Evolutionary conservation across 352 stramenopile species (phyloP).

Genomic region (Pythium biforme): DNA sequence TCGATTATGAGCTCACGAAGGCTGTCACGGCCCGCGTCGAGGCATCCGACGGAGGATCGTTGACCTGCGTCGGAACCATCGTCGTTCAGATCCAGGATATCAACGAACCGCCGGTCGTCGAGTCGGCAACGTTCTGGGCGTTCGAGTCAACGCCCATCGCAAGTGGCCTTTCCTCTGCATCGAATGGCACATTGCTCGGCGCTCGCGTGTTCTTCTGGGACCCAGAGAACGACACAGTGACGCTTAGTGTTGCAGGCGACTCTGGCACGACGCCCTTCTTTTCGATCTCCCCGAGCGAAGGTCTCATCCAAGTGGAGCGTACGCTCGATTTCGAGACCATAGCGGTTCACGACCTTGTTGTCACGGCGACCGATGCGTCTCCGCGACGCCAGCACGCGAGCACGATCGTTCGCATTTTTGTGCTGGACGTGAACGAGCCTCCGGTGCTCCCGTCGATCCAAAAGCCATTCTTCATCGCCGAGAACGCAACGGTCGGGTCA

Average conservation of each 20-base stretch:
- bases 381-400: not conserved
- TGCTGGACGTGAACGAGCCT: conserved; percentile 53
- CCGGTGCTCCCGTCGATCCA: conserved; percentile 35
- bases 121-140: conserved; percentile 38
- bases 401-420: conserved; percentile 31
- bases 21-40: conserved; percentile 12
- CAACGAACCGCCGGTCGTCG: conserved; percentile 45
- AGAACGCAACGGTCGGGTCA: conserved; percentile 37
- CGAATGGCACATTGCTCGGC: conserved; percentile 3
- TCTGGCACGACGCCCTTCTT: conserved; percentile 26
- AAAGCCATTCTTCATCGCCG: conserved; percentile 30
- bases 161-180: conserved; percentile 6
- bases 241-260: conserved; percentile 21
- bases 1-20: conserved; percentile 26
- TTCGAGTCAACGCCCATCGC: conserved; percentile 32
- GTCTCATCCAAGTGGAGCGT: conserved; percentile 10
- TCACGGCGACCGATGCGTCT: conserved; percentile 17
- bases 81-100: conserved; percentile 24
- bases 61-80: conserved; percentile 18
- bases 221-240: conserved; percentile 57
- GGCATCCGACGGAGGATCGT: conserved; percentile 22
- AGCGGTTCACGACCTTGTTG: conserved; percentile 11
- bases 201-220: conserved; percentile 42
- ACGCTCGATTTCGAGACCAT: conserved; percentile 28
- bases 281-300: conserved; percentile 22